These are phyloP conservation scores for Kappamyces sp. DNA, from an alignment of 192 early-diverging fungal genomes.

Conservation along the genomic window DNA sequence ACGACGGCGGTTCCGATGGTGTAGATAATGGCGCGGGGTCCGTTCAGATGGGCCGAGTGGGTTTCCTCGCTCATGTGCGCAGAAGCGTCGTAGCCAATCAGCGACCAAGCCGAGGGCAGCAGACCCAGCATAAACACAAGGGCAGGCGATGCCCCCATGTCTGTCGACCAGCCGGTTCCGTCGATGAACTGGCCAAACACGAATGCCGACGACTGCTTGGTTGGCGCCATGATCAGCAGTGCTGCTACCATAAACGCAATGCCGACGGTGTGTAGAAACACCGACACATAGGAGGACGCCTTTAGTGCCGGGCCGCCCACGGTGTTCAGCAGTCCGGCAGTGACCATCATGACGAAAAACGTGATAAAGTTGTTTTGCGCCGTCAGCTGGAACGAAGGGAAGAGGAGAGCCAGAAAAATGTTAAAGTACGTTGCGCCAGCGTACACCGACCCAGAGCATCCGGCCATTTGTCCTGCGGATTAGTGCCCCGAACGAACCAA, in stretches of 20 bases:
- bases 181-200: constrained; percentile 29
- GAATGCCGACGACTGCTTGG: constrained; percentile 22
- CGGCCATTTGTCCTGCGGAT: constrained; percentile 20
- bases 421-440: constrained; percentile 21
- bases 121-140: constrained; percentile 37
- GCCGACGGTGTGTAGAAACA: constrained; percentile 35
- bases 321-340: constrained; percentile 28
- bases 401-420: constrained; percentile 14
- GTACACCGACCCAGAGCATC: constrained; percentile 27
- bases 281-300: constrained; percentile 22
- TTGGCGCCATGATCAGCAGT: constrained; percentile 26
- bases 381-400: neutral
- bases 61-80: constrained; percentile 47
- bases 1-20: constrained; percentile 27
- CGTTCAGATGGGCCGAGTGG: constrained; percentile 31
- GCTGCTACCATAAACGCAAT: constrained; percentile 35
- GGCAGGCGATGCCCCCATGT: constrained; percentile 20
- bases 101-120: constrained; percentile 33
- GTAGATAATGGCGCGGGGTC: constrained; percentile 31
- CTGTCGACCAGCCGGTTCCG: constrained; percentile 19
- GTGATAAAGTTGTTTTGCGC: constrained; percentile 8
- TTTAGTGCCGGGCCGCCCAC: constrained; percentile 25
- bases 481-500: constrained; percentile 9
- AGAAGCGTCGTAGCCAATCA: constrained; percentile 41
- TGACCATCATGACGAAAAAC: constrained; percentile 26